Evolutionary conservation across 805 yeast species (phyloP), one percentile per base, ranked within the genome.

Genomic region (Isabelozyma gotoi): DNA sequence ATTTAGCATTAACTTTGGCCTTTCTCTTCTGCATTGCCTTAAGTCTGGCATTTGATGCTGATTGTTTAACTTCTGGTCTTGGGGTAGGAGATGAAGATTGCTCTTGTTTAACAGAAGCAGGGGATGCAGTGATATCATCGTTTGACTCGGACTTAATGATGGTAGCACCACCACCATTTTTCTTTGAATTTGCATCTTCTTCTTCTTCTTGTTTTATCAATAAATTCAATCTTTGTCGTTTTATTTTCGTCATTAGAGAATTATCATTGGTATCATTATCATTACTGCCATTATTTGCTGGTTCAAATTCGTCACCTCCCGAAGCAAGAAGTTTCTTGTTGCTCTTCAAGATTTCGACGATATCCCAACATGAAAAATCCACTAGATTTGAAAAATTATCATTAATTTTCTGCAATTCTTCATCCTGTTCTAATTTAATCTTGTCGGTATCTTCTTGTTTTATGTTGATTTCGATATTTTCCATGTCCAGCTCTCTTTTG

Each of bases 11-110:
- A 41, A 80, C 82, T 59, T 86, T 88, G 4, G 96, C 94, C 58
- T 85, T 83, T 56, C 98, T 78, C 55, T 86, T 85, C n/a, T 96
- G 96, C 88, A 92, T 81, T 1, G 97, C 98, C 48, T 88, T 79
- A 74, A 90, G 78, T 61, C 97, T 80, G 0, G 96, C 91, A 39
- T 85, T 83, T 33, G 78, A 50, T 45, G 74, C 61, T 1, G 65
- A 55, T 29, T 52, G 38, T 42, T 60, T 51, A 38, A 51, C 31
- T 49, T 35, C 38, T 3, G 38, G 31, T 52, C 11, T 51, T 47
- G 38, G 39, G 31, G 55, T 50, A 4, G 49, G 48, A 17, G 51
- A 29, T 11, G n/a, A 17, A 8, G 32, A 14, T 3, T 14, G 27
- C 11, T 40, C 47, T 41, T 45, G 45, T 36, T 48, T 49, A 7